Percentiles rank a stretch among this genome's conserved stretches.
Evolutionary conservation across 2,329 filamentous ascomycete species (phyloP).

Genomic region (Corniculantispora saksenae): DNA sequence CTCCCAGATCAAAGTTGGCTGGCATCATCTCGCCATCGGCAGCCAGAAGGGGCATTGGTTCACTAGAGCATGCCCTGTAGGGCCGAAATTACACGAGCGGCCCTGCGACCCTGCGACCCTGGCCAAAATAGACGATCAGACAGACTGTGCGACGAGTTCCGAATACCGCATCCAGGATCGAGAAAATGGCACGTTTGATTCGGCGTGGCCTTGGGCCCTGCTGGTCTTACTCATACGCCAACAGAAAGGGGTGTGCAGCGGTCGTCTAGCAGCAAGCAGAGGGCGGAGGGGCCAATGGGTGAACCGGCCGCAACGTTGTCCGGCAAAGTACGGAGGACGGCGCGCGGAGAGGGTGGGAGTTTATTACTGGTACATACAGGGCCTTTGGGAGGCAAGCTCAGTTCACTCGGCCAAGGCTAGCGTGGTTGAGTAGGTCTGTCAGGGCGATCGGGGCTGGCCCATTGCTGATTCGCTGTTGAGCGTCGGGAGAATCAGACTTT

Average conservation of each 20-base stretch:
- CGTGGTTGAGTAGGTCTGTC: not conserved
- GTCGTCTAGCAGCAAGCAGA: not conserved
- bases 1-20: not conserved
- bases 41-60: not conserved
- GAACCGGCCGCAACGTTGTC: not conserved
- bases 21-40: not conserved
- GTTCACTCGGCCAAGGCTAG: not conserved
- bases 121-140: not conserved
- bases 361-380: not conserved
- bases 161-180: not conserved
- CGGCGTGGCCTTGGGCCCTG: not conserved
- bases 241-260: not conserved
- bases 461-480: not conserved
- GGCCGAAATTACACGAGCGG: constrained; percentile 2
- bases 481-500: not conserved
- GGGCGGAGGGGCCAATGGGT: not conserved
- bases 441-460: not conserved
- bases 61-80: constrained; percentile 1
- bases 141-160: constrained; percentile 3
- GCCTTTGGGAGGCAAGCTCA: too few species aligned
- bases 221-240: constrained; percentile 10
- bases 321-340: not conserved
- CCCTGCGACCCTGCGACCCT: not conserved
- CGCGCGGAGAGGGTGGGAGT: not conserved
- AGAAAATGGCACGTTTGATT: not conserved